Evolutionary conservation across 202 grass and related monocot genomes (phyloP), one percentile per base, ranked within the genome.

Genomic region (Schoenoplectus tabernaemontani): DNA sequence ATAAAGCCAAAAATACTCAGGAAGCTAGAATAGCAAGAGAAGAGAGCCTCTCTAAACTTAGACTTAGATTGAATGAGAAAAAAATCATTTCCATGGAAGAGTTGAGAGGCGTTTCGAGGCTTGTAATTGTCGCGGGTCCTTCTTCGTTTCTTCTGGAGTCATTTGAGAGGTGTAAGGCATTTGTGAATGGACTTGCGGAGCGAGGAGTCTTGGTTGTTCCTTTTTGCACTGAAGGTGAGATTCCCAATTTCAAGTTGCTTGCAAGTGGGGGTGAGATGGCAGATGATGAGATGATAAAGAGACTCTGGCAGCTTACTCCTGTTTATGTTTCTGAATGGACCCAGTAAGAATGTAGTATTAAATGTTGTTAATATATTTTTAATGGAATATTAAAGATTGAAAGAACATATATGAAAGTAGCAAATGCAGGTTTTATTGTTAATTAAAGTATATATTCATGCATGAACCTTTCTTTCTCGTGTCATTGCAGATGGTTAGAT

Each of bases 61-160:
- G 82, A 85, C 81, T 98, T 33, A 85, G 89, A 42, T 81, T 89
- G 37, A 82, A 73, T 61, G 86, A 78, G 60, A 86, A 83, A 4
- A 75, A 74, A 75, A 78, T 82, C 51, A 83, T 90, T 43, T 84
- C 74, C 39, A 50, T 98, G 20, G n/a, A 85, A 84, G 95, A 94
- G 66, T 84, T 98, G 43, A 75, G 95, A 77, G 95, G 95, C 71
- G 76, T 82, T 78, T 86, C 87, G 53, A 83, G 95, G 13, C 91
- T 94, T 10, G 95, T 98, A 84, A 89, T 98, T 83, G 86, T 98
- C 22, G 89, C 86, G 0, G 93, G 91, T 0, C 95, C 95, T 44
- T 67, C 80, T 15, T 85, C 87, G 30, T 97, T 88, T 83, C 66
- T 98, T 30, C 43, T 76, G 12, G 88, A 98, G 63, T 94, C 89